Percentiles rank a stretch among this genome's conserved stretches.
These are phyloP conservation scores for Fusarium brevicatenulatum DNA, from an alignment of 2,329 filamentous ascomycete species.

Conservation along the genomic window DNA sequence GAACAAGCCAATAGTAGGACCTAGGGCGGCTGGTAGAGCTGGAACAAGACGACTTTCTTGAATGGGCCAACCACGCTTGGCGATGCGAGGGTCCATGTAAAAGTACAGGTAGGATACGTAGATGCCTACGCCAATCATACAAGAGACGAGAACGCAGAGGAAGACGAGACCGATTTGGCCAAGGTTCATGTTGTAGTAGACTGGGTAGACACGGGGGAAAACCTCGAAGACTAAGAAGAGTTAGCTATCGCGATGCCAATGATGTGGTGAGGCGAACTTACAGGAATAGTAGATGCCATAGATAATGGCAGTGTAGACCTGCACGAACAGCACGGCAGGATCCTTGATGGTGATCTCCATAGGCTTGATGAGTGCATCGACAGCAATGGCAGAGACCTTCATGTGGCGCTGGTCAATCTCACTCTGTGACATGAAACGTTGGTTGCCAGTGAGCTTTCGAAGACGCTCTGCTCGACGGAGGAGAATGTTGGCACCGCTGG, in stretches of 20 bases:
- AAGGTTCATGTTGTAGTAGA: conserved; percentile 67
- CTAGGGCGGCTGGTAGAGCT: conserved; percentile 62
- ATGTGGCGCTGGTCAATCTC: conserved; percentile 71
- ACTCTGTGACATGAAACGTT: conserved; percentile 66
- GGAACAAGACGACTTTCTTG: conserved; percentile 67
- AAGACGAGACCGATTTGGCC: conserved; percentile 70
- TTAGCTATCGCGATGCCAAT: conserved; percentile 1
- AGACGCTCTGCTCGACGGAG: conserved; percentile 70
- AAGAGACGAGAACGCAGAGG: conserved; percentile 67
- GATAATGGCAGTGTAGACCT: conserved; percentile 69
- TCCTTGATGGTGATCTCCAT: conserved; percentile 69
- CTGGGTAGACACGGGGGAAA: conserved; percentile 72
- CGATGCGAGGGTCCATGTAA: conserved; percentile 62
- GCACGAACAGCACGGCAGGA: conserved; percentile 70
- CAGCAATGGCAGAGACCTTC: conserved; percentile 56
- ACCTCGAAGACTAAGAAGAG: conserved; percentile 63
- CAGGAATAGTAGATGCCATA: conserved; percentile 71
- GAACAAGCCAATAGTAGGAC: conserved; percentile 68
- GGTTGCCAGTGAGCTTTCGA: conserved; percentile 67
- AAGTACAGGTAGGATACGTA: conserved; percentile 64
- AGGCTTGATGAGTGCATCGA: conserved; percentile 70
- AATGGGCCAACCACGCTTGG: conserved; percentile 58
- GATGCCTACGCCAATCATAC: conserved; percentile 59
- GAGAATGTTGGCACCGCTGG: conserved; percentile 67
- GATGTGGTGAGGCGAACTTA: conserved; percentile 24